Conservation (phyloP, 2,329 filamentous ascomycete genomes). For the Penicillium griseofulvum region DNA sequence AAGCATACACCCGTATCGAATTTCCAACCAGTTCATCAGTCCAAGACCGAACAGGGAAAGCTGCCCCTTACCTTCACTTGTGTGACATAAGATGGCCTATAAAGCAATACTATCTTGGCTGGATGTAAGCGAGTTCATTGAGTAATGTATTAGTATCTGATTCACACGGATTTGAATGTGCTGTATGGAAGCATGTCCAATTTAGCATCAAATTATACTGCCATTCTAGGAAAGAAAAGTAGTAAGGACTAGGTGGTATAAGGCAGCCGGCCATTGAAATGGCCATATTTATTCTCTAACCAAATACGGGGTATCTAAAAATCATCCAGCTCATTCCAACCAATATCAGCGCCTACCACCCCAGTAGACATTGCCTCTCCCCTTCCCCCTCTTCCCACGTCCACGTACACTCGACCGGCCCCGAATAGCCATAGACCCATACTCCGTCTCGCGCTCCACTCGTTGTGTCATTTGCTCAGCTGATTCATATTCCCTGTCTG, state of each 20-base stretch:
- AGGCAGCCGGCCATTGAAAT: background rate
- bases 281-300: background rate
- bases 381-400: slow-evolving; percentile 17
- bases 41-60: background rate
- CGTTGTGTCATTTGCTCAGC: slow-evolving; percentile 19
- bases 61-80: slow-evolving; percentile 1
- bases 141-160: background rate
- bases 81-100: background rate
- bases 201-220: background rate
- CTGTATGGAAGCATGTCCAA: background rate
- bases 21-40: background rate
- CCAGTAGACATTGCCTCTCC: slow-evolving; percentile 13
- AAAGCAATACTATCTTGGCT: background rate
- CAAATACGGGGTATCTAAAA: background rate
- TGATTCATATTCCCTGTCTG: slow-evolving; percentile 5
- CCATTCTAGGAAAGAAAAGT: background rate
- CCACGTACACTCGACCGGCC: slow-evolving; percentile 25
- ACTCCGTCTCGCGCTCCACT: slow-evolving; percentile 28
- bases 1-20: background rate
- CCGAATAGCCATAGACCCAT: slow-evolving; percentile 35
- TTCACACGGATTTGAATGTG: background rate
- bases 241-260: background rate
- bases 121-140: background rate
- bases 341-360: slow-evolving; percentile 4
- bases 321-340: background rate